Evolutionary conservation across 106 monocot genomes (phyloP), one percentile per base, ranked within the genome.

Genomic region (Apostasia shenzhenica): DNA sequence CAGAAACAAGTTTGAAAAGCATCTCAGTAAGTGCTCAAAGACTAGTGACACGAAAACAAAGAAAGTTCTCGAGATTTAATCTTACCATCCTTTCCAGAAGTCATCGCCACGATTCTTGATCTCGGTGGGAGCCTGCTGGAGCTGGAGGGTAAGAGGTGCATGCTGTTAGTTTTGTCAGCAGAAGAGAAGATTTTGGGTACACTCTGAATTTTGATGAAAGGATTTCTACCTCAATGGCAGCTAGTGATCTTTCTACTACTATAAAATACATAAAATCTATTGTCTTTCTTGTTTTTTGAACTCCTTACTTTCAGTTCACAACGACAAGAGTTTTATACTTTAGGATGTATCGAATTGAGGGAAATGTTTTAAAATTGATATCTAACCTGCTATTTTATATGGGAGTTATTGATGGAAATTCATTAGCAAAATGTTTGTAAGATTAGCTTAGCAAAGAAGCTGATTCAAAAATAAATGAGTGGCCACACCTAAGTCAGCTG

Each of bases 11-110:
- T 26, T 26, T 26, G 26, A 26, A 26, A 26, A 26, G 26, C 26
- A 26, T 26, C 26, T 26, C 26, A 26, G 26, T 26, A 26, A 26
- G 26, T 26, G 26, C 26, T 26, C 26, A 26, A 26, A 26, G 26
- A 59, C 40, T 40, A 59, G 6, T 59, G 5, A 5, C 6, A 9
- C 13, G 12, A 11, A 14, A 13, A 55, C 55, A 57, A 57, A 57
- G 57, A 57, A 26, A 57, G 57, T 14, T 57, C 5, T 57, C n/a
- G 50, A 57, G 6, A 26, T 26, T 5, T 14, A 57, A 6, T 5
- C 5, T 59, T 39, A 59, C 59, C 59, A 59, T 59, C 59, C 59
- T 59, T 59, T 40, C 59, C 59, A 59, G 5, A 59, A 59, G 8
- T 40, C 59, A 14, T 59, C 59, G 8, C 59, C 59, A 2, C 59